Percentiles rank a stretch among this genome's conserved stretches.
These are phyloP conservation scores for Naganishia sp. DNA, from an alignment of 1,284 basidiomycete species.

Conservation along the genomic window DNA sequence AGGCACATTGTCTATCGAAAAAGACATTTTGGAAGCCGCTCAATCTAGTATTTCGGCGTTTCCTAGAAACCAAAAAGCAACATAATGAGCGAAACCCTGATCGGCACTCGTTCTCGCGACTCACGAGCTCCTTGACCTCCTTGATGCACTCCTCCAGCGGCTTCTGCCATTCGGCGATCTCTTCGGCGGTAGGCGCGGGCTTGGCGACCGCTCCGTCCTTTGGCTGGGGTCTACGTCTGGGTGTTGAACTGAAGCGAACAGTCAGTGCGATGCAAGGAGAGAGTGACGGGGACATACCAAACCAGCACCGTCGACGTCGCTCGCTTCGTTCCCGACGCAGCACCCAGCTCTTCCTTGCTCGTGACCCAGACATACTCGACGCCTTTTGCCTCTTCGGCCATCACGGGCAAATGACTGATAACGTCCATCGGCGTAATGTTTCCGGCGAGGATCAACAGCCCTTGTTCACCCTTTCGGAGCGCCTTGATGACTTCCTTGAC, in stretches of 20 bases:
- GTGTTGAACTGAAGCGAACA: slow-evolving; percentile 42
- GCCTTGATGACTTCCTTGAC: slow-evolving; percentile 97
- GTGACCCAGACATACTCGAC: slow-evolving; percentile 78
- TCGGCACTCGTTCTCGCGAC: neutral
- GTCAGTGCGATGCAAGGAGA: slow-evolving; percentile 15
- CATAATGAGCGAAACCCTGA: neutral
- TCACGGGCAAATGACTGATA: slow-evolving; percentile 90
- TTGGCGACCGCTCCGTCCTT: slow-evolving; percentile 62
- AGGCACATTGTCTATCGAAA: neutral
- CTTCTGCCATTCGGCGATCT: slow-evolving; percentile 61
- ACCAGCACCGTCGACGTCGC: slow-evolving; percentile 98
- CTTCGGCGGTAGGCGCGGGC: slow-evolving; percentile 60
- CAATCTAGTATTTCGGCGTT: slow-evolving; percentile 17
- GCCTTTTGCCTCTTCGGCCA: slow-evolving; percentile 84
- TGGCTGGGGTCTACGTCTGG: slow-evolving; percentile 42
- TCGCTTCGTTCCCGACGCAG: slow-evolving; percentile 93
- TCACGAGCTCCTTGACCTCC: slow-evolving; percentile 74
- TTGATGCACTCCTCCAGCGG: slow-evolving; percentile 72
- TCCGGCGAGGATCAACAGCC: slow-evolving; percentile 87
- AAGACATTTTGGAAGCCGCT: neutral
- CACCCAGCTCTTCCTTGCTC: slow-evolving; percentile 81
- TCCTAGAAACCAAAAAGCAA: slow-evolving; percentile 6
- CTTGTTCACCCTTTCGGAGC: slow-evolving; percentile 91
- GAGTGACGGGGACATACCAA: slow-evolving; percentile 45
- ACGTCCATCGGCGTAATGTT: slow-evolving; percentile 99